Conservation (phyloP, 306 rosid genomes). For the Malus orientalis region DNA sequence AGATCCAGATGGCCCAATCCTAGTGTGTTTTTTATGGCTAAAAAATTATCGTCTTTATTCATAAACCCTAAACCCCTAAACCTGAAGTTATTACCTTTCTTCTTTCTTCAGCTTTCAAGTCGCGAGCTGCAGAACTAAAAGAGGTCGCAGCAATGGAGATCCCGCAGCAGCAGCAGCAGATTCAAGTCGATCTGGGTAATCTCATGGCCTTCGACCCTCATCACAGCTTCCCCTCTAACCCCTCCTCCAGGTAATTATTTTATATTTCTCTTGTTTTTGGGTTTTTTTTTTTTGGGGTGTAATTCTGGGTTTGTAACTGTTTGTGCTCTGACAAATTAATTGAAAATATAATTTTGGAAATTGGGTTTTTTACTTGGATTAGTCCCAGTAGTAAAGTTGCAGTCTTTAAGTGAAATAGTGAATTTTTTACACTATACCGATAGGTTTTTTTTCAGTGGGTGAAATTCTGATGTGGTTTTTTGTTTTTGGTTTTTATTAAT, state of each 20-base stretch:
- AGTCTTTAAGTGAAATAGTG: background rate
- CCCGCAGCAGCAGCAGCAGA: conserved; percentile 7
- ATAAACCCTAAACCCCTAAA: conserved; percentile 14
- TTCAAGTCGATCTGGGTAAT: conserved; percentile 64
- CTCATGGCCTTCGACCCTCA: conserved; percentile 60
- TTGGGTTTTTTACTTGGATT: background rate
- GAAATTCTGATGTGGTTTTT: background rate
- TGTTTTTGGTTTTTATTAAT: background rate
- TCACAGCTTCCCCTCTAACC: conserved; percentile 34
- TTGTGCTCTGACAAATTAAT: background rate
- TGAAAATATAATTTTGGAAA: background rate
- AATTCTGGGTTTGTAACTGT: background rate
- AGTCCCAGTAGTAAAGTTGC: background rate
- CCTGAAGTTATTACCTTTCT: background rate
- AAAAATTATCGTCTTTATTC: background rate
- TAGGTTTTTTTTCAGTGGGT: background rate
- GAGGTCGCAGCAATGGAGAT: conserved; percentile 18
- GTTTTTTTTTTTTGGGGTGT: background rate
- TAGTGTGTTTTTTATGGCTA: background rate
- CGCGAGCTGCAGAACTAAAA: background rate
- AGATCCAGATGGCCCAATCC: background rate
- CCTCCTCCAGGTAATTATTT: conserved; percentile 32
- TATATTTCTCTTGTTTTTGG: background rate
- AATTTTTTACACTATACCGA: background rate
- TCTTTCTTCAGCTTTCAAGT: background rate